Evolutionary conservation across 139 green algal genomes (phyloP), one percentile per base, ranked within the genome.

Genomic region (Tetradesmus obliquus): DNA sequence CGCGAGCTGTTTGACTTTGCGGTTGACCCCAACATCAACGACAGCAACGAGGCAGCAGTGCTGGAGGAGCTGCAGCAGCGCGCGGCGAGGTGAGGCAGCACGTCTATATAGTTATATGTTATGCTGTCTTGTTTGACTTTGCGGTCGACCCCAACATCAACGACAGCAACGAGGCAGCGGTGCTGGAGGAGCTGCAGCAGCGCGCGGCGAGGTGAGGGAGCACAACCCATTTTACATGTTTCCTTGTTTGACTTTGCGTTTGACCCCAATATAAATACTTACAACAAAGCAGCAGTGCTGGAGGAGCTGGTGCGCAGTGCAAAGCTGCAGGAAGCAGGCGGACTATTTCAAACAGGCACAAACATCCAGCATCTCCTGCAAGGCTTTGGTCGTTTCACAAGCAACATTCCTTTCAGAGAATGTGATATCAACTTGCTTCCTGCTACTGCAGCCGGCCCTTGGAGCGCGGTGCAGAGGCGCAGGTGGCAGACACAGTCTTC

Each of bases 1-100:
- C 90, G 97, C 7, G 98, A 99, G 95, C 94, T 99, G 62, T 99
- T 99, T 94, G 98, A 99, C 80, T 99, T 99, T 94, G 95, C 97
- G 45, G 97, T 98, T 57, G 98, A 99, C 94, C 97, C 98, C 0
- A 93, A 91, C 86, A 96, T 99, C 85, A 96, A 90, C 51, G 93
- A 97, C 3, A 93, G 94, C n/a, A 97, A 97, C 80, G 87, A 99
- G 22, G 97, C 99, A 53, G 95, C 90, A 6, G 96, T 95, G 55
- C 91, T 99, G 89, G 97, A 99, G 13, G 74, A 76, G 20, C 92
- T 99, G 32, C 95, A 96, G 91, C 90, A 96, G 88, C 3, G 95
- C 54, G 96, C 97, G 3, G 72, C 91, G 54, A 97, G 95, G 96
- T 97, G 92, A 71, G 93, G 13, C 5, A 45, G 32, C 32, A 45